A percentile compares a stretch with the other conserved stretches of the same genome.
These are phyloP conservation scores for Phytophthora pseudosyringae DNA, from an alignment of 352 stramenopile species.

Conservation along the genomic window DNA sequence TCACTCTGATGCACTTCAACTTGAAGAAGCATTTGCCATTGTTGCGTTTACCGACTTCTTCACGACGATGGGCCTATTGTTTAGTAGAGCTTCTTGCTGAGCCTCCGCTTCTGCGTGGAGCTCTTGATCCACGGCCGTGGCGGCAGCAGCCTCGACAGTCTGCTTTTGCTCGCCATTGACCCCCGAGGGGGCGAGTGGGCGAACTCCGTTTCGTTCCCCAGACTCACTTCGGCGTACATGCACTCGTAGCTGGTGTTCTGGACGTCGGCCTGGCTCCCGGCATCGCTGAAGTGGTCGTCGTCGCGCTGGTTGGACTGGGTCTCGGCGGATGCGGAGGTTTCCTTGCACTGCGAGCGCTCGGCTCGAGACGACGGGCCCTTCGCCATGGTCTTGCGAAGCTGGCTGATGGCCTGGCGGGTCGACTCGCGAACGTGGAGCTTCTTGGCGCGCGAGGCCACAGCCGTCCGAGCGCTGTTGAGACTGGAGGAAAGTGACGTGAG, in stretches of 20 bases:
- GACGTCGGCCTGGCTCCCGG: background rate
- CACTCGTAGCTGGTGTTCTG: conserved; percentile 22
- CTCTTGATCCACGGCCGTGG: conserved; percentile 28
- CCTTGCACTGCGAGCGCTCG: conserved; percentile 1
- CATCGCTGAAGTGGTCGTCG: conserved; percentile 8
- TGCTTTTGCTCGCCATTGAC: background rate
- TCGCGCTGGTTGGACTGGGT: conserved; percentile 18
- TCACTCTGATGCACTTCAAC: background rate
- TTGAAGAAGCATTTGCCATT: background rate
- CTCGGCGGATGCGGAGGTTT: background rate
- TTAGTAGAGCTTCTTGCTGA: conserved; percentile 17
- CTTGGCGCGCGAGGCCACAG: conserved; percentile 17
- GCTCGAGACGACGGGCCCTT: conserved; percentile 6
- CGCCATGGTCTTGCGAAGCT: conserved; percentile 28
- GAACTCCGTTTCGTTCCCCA: conserved; percentile 11
- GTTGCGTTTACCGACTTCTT: background rate
- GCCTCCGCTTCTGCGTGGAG: conserved; percentile 17
- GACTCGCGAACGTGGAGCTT: conserved; percentile 39
- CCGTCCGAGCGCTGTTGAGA: conserved; percentile 21
- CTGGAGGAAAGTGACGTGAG: conserved; percentile 31
- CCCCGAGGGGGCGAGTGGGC: background rate
- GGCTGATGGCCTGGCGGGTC: conserved; percentile 28
- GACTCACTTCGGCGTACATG: conserved; percentile 32
- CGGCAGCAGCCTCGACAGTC: conserved; percentile 23
- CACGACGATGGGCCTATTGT: conserved; percentile 7